A percentile compares a stretch with the other conserved stretches of the same genome.
These are phyloP conservation scores for Dioscorea alata DNA, from an alignment of 106 monocot genomes.

Conservation along the genomic window DNA sequence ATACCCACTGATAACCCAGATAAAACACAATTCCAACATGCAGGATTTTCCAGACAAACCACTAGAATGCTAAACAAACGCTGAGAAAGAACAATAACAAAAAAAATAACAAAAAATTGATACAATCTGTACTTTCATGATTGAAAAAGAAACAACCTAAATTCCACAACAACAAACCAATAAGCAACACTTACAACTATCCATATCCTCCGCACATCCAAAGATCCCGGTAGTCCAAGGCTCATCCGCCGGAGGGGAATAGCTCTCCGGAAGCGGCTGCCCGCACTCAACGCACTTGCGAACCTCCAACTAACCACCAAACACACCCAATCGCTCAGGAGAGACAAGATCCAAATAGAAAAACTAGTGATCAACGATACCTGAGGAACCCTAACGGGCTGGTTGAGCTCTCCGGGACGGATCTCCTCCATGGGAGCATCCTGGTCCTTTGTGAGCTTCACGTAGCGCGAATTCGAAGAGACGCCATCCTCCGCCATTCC, in stretches of 20 bases:
- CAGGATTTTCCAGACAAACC: too few species aligned
- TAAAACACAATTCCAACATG: too few species aligned
- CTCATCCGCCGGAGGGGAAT: slow-evolving; percentile 71
- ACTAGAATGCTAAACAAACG: too few species aligned
- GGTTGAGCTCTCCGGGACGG: slow-evolving; percentile 89
- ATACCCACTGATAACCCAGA: too few species aligned
- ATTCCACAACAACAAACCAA: background rate
- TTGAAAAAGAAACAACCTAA: too few species aligned
- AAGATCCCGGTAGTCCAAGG: slow-evolving; percentile 85
- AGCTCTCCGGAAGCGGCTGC: slow-evolving; percentile 81
- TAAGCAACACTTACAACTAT: slow-evolving; percentile 56
- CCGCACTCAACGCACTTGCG: slow-evolving; percentile 77
- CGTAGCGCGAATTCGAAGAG: slow-evolving; percentile 47
- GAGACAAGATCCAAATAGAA: background rate
- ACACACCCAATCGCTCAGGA: background rate
- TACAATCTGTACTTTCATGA: too few species aligned
- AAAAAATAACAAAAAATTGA: too few species aligned
- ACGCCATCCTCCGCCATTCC: slow-evolving; percentile 48
- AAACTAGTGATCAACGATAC: slow-evolving; percentile 10
- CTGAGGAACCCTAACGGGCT: slow-evolving; percentile 87
- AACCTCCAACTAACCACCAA: slow-evolving; percentile 54
- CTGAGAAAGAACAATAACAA: too few species aligned
- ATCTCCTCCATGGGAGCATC: slow-evolving; percentile 82
- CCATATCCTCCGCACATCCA: slow-evolving; percentile 67
- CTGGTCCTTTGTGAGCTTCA: slow-evolving; percentile 86